Evolutionary conservation across 2,329 filamentous ascomycete genomes (phyloP).

Genomic region (Clarireedia hainanense): DNA sequence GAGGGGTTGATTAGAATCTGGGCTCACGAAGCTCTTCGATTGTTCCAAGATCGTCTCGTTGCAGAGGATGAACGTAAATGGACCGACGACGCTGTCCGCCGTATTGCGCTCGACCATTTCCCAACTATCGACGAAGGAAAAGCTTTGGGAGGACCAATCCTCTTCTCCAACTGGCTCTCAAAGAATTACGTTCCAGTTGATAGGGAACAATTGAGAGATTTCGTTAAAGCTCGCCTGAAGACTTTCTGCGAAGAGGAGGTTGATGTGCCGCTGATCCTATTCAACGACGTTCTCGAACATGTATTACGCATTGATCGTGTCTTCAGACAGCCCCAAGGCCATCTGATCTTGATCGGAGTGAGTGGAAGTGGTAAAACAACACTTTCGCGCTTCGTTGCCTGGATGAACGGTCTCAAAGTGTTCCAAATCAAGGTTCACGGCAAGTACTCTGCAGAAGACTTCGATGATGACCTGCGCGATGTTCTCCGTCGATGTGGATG

Average conservation of each 20-base stretch:
- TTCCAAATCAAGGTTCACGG: conserved; percentile 99
- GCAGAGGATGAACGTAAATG: conserved; percentile 89
- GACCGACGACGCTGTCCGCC: conserved; percentile 82
- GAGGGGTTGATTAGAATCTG: conserved; percentile 95
- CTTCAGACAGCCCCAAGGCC: conserved; percentile 95
- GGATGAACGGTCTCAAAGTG: conserved; percentile 99
- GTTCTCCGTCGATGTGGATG: conserved; percentile 90
- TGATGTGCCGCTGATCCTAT: conserved; percentile 95
- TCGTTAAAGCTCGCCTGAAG: conserved; percentile 92
- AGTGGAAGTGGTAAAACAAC: conserved; percentile 99
- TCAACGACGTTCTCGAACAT: conserved; percentile 98
- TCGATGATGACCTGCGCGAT: conserved; percentile 92
- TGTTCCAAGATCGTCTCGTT: conserved; percentile 97
- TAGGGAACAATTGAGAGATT: conserved; percentile 88
- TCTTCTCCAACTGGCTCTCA: conserved; percentile 99
- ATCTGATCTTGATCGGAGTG: conserved; percentile 96
- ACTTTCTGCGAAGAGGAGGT: conserved; percentile 99
- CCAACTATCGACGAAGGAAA: conserved; percentile 88
- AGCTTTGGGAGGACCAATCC: conserved; percentile 83
- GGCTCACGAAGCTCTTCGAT: conserved; percentile 90
- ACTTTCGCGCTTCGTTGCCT: conserved; percentile 92
- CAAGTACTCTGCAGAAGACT: conserved; percentile 96
- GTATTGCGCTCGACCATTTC: conserved; percentile 86
- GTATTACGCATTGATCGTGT: conserved; percentile 97
- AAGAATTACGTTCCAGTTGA: conserved; percentile 98